Percentiles rank a stretch among this genome's conserved stretches.
These are phyloP conservation scores for Boletus rubroflammeus DNA, from an alignment of 768 basidiomycete genomes.

Conservation along the genomic window DNA sequence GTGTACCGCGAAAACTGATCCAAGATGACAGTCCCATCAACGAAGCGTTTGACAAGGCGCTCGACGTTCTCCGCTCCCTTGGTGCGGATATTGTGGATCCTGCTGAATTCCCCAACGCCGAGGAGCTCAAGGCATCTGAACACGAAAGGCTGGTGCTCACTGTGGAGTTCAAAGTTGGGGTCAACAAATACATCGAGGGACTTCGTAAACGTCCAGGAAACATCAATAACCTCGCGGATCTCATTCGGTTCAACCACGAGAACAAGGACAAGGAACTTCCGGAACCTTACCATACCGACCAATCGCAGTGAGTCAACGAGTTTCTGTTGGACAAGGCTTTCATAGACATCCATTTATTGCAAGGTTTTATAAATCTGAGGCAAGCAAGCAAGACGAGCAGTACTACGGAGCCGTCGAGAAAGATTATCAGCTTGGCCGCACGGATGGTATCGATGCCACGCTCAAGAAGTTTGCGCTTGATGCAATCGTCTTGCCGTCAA, in stretches of 20 bases:
- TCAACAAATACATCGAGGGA: slow-evolving; percentile 45
- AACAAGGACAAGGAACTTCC: slow-evolving; percentile 48
- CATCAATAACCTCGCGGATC: slow-evolving; percentile 50
- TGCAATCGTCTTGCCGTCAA: slow-evolving; percentile 48
- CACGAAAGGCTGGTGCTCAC: slow-evolving; percentile 52
- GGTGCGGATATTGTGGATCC: slow-evolving; percentile 58
- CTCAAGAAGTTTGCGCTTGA: slow-evolving; percentile 46
- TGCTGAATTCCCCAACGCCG: slow-evolving; percentile 53
- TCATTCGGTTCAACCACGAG: slow-evolving; percentile 55
- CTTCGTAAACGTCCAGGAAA: slow-evolving; percentile 54
- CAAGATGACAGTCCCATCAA: slow-evolving; percentile 21
- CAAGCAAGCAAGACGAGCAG: slow-evolving; percentile 25
- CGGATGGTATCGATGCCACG: slow-evolving; percentile 51
- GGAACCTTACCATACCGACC: slow-evolving; percentile 33
- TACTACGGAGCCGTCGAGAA: slow-evolving; percentile 44
- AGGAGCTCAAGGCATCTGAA: slow-evolving; percentile 43
- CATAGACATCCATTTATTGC: background rate
- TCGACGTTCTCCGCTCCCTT: slow-evolving; percentile 35
- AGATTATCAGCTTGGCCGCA: slow-evolving; percentile 46
- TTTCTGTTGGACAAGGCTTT: background rate
- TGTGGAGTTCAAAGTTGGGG: slow-evolving; percentile 59
- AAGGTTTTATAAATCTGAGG: slow-evolving; percentile 24
- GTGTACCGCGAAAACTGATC: slow-evolving; percentile 44
- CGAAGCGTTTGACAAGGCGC: slow-evolving; percentile 38
- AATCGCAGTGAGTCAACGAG: slow-evolving; percentile 30